A percentile compares a stretch with the other conserved stretches of the same genome.
These are phyloP conservation scores for Penicillium sp. DNA, from an alignment of 2,329 filamentous ascomycete genomes.

Conservation along the genomic window DNA sequence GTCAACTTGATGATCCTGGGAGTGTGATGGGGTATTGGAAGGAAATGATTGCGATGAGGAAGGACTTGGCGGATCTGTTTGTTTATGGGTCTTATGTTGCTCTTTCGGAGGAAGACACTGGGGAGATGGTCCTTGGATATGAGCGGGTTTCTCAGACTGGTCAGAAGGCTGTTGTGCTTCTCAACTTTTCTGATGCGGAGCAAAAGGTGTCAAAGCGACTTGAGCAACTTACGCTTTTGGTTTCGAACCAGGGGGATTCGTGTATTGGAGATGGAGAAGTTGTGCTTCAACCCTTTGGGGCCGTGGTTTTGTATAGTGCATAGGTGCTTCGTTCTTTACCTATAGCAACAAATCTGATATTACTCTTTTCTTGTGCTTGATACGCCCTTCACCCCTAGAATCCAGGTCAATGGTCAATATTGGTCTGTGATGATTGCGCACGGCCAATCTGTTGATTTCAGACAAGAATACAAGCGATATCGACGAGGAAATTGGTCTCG, in stretches of 20 bases:
- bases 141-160: constrained; percentile 1
- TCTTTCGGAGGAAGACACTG: constrained; percentile 4
- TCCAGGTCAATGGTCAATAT: too few relatives aligned
- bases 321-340: too few relatives aligned
- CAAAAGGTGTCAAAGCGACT: constrained; percentile 1
- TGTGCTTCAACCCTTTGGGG: not conserved
- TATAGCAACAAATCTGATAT: too few relatives aligned
- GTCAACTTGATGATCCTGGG: constrained; percentile 22
- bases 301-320: not conserved
- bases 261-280: too few relatives aligned
- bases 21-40: constrained; percentile 62
- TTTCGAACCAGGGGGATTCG: not conserved
- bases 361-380: too few relatives aligned
- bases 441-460: too few relatives aligned
- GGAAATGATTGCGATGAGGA: constrained; percentile 54
- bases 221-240: not conserved
- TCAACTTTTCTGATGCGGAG: constrained; percentile 11
- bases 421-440: too few relatives aligned
- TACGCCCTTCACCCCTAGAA: too few relatives aligned
- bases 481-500: too few relatives aligned
- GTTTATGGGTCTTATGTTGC: constrained; percentile 4
- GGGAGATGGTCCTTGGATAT: constrained; percentile 12
- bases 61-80: constrained; percentile 50
- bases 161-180: constrained; percentile 7
- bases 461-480: too few relatives aligned